Evolutionary conservation across 2,329 filamentous ascomycete genomes (phyloP), one percentile per base, ranked within the genome.

Genomic region (Plenodomus lindquistii): DNA sequence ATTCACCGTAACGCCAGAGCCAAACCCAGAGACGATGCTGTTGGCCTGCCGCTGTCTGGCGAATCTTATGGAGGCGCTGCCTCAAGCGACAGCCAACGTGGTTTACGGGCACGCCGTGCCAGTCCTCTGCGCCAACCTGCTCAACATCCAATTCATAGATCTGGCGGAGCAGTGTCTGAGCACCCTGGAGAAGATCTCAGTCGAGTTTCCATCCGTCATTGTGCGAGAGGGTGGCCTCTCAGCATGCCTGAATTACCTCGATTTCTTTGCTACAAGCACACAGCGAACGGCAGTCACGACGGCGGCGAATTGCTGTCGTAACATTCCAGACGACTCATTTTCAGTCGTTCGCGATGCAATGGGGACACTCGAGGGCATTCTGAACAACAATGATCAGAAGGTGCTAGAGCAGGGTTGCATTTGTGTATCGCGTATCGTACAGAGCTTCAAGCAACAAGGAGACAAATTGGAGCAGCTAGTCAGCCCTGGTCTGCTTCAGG

Each of bases 81-180:
- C 94, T 17, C 87, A 91, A 27, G 93, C 93, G 48, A 94, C 94
- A 40, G 89, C 91, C 11, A 97, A 96, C 69, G 91, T 99, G 13
- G 94, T 97, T 3, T 97, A 97, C 69, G 93, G 92, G n/a, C 91
- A 91, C 41, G 94, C 94, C 27, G 94, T 99, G 4, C 92, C 94
- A 2, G 86, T 99, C 11, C 78, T 99, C 20, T 97, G 94, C 75
- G 89, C 93, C 67, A 99, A 97, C 74, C 80, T 99, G 22, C 80
- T 97, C 52, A 92, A 97, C 73, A 97, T 97, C 38, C 88, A 93
- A 53, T 99, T 93, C 71, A 99, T 99, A 69, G 94, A 99, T 72
- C 80, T 99, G 44, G 95, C 95, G 31, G 94, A 99, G 75, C 95
- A 99, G 76, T 91, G 94, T 48, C 77, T 99, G 41, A 99, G 91